Conservation (phyloP, 2,329 filamentous ascomycete genomes). For the Phialophora chinensis region DNA sequence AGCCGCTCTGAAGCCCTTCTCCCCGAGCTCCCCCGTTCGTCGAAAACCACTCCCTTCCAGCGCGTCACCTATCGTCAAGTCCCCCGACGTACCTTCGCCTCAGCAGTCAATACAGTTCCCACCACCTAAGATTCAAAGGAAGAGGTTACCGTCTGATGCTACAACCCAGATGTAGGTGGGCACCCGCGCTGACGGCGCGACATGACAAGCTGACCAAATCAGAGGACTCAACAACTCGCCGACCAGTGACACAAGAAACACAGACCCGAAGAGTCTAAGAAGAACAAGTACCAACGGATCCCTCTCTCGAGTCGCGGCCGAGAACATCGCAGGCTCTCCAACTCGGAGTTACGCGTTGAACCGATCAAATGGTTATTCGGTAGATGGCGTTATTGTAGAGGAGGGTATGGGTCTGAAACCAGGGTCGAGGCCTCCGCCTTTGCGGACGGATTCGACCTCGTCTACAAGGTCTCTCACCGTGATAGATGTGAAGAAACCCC, state of each 20-base stretch:
- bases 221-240: slow-evolving; percentile 18
- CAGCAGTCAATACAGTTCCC: slow-evolving; percentile 23
- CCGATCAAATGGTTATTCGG: slow-evolving; percentile 30
- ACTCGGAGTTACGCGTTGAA: slow-evolving; percentile 11
- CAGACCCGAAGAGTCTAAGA: slow-evolving; percentile 13
- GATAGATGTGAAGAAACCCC: slow-evolving; percentile 51
- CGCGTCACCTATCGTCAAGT: slow-evolving; percentile 40
- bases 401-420: slow-evolving; percentile 53
- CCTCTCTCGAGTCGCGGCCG: slow-evolving; percentile 12
- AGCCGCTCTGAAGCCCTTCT: slow-evolving; percentile 33
- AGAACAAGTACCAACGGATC: slow-evolving; percentile 23
- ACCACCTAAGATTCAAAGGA: slow-evolving; percentile 6
- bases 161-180: slow-evolving; percentile 24
- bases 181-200: background rate
- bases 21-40: slow-evolving; percentile 49
- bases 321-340: slow-evolving; percentile 15
- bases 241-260: background rate
- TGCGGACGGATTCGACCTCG: slow-evolving; percentile 51
- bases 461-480: slow-evolving; percentile 46
- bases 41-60: slow-evolving; percentile 62
- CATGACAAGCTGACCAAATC: slow-evolving; percentile 9
- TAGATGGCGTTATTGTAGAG: slow-evolving; percentile 28
- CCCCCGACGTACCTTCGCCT: slow-evolving; percentile 29
- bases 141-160: slow-evolving; percentile 12
- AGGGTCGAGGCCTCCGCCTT: slow-evolving; percentile 49